Evolutionary conservation across 1,284 basidiomycete species (phyloP).

Genomic region (Malassezia globosa): DNA sequence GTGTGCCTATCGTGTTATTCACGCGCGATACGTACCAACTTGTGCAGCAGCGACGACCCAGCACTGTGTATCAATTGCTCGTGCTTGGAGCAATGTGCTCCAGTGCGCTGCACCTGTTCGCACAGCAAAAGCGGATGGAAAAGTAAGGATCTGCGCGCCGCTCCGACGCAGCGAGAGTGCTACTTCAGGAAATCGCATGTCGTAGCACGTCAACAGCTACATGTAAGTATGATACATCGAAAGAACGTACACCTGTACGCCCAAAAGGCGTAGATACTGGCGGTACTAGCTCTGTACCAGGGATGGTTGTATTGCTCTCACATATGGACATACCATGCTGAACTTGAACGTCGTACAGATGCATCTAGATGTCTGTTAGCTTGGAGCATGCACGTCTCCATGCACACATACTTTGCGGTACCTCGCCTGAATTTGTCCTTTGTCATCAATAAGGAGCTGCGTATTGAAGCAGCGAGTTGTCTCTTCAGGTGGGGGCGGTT

Average conservation of each 20-base stretch:
- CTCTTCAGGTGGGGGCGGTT: constrained; percentile 41
- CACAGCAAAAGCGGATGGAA: constrained; percentile 52
- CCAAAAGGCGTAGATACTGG: constrained; percentile 47
- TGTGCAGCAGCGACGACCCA: constrained; percentile 48
- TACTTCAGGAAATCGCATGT: constrained; percentile 52
- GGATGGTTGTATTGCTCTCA: constrained; percentile 47
- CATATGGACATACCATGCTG: constrained; percentile 39
- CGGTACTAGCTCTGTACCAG: constrained; percentile 45
- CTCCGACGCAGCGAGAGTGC: constrained; percentile 48
- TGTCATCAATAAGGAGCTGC: constrained; percentile 49
- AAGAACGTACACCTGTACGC: constrained; percentile 24
- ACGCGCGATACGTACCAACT: no score
- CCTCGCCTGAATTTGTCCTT: constrained; percentile 46
- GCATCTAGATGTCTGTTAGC: no score
- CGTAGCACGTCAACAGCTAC: constrained; percentile 53
- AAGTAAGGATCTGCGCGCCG: constrained; percentile 51
- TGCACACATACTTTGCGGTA: constrained; percentile 49
- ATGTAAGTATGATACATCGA: constrained; percentile 18
- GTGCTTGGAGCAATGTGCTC: constrained; percentile 41
- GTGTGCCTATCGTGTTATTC: no score
- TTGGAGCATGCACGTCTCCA: background rate
- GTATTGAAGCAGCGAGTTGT: constrained; percentile 50
- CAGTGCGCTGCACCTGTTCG: constrained; percentile 48
- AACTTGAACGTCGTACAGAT: constrained; percentile 52
- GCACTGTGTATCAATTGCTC: constrained; percentile 49